Percentiles rank a stretch among this genome's conserved stretches.
Evolutionary conservation across 2,329 filamentous ascomycete species (phyloP).

Genomic region (Leptographium galeiforme): DNA sequence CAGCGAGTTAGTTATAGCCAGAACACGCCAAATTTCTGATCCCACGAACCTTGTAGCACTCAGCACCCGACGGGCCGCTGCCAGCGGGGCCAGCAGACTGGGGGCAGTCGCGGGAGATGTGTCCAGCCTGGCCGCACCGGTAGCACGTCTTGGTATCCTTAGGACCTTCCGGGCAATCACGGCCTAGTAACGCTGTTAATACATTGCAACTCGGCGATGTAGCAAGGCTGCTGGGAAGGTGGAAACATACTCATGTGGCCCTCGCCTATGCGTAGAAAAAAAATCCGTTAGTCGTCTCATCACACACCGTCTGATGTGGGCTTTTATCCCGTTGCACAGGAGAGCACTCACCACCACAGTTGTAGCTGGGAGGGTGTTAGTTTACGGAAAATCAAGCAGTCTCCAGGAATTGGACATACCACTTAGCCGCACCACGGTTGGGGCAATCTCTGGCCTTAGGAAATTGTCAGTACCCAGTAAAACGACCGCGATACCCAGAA

Average conservation of each 20-base stretch:
- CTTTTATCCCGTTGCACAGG: not conserved
- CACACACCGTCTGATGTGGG: not conserved
- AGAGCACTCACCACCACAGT: conserved; percentile 55
- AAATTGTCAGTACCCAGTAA: conserved; percentile 3
- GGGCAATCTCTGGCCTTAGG: conserved; percentile 69
- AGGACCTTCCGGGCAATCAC: conserved; percentile 78
- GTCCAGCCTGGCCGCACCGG: conserved; percentile 69
- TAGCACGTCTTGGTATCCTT: conserved; percentile 76
- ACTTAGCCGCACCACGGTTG: conserved; percentile 70
- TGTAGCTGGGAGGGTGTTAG: conserved; percentile 45
- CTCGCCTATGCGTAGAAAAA: conserved; percentile 27
- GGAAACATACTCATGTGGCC: conserved; percentile 58
- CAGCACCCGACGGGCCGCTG: conserved; percentile 37
- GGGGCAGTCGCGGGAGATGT: conserved; percentile 83
- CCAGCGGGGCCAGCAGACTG: conserved; percentile 27
- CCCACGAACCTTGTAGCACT: conserved; percentile 71
- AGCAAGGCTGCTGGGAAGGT: not conserved
- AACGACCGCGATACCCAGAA: not conserved
- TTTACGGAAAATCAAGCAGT: not conserved
- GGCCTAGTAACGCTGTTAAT: conserved; percentile 37
- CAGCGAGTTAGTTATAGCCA: conserved; percentile 4
- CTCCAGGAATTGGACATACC: conserved; percentile 37
- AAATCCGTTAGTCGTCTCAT: conserved; percentile 11
- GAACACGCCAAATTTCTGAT: too few relatives aligned
- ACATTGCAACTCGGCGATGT: not conserved